These are phyloP conservation scores for Liquidambar formosana DNA, from an alignment of 164 flowering plant species.

Conservation along the genomic window DNA sequence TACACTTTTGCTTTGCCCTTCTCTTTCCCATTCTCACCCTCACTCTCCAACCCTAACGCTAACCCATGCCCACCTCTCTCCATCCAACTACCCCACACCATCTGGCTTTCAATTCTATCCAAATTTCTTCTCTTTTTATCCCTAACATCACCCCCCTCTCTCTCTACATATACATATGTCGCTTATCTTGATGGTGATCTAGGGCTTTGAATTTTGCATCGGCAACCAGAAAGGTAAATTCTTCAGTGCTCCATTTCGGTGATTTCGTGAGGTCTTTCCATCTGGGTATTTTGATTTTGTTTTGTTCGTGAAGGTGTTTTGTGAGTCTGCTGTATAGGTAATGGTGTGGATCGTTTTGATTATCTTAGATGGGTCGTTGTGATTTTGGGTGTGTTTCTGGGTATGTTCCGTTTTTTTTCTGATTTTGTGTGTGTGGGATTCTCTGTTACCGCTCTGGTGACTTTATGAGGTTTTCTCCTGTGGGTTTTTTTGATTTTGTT, in stretches of 20 bases:
- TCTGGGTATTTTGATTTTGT: background rate
- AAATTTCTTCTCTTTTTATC: background rate
- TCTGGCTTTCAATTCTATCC: background rate
- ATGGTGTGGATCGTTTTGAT: background rate
- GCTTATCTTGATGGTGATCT: background rate
- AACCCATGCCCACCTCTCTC: background rate
- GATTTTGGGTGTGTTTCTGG: no score
- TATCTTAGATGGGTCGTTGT: background rate
- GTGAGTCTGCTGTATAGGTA: background rate
- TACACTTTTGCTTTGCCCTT: background rate
- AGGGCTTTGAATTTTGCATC: background rate
- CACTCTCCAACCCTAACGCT: background rate
- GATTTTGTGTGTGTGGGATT: no score
- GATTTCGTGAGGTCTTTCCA: background rate
- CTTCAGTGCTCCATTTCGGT: background rate
- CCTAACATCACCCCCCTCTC: background rate
- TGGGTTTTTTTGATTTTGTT: no score
- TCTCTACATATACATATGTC: background rate
- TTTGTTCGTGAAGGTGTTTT: background rate
- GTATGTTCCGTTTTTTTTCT: no score
- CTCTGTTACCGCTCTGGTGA: no score
- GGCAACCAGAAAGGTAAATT: background rate
- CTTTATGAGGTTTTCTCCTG: no score
- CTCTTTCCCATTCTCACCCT: background rate
- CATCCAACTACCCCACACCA: slow-evolving; percentile 4